Percentiles rank a stretch among this genome's conserved stretches.
phyloP scores from a whole-genome alignment of 352 stramenopile species.

The Phytopythium boreale region DNA sequence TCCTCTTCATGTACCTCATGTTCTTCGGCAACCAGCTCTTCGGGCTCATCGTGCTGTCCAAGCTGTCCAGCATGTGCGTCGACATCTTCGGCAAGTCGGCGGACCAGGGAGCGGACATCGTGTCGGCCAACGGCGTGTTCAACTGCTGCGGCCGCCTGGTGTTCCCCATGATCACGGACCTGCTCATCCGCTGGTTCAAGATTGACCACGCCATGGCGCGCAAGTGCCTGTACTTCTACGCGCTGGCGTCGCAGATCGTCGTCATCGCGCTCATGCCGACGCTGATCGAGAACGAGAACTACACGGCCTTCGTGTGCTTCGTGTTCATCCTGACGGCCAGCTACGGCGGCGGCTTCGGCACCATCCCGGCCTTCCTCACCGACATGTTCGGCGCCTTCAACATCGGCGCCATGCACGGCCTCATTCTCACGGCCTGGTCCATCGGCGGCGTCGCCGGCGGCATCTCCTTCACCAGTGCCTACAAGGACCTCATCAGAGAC shows the following conservation, averaged over 20 bases:
- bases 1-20: constrained; percentile 70
- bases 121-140: constrained; percentile 51
- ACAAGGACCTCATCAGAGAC: constrained; percentile 27
- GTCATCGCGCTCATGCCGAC: constrained; percentile 63
- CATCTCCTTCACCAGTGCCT: constrained; percentile 68
- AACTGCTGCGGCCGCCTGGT: constrained; percentile 46
- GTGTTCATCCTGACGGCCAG: constrained; percentile 67
- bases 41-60: constrained; percentile 60
- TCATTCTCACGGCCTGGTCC: constrained; percentile 75
- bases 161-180: constrained; percentile 39
- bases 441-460: constrained; percentile 69
- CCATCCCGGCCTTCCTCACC: constrained; percentile 68
- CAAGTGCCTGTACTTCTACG: constrained; percentile 59
- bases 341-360: constrained; percentile 73
- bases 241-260: constrained; percentile 50
- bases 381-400: constrained; percentile 86
- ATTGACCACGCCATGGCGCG: constrained; percentile 41
- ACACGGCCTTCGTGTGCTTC: constrained; percentile 48
- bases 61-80: constrained; percentile 51
- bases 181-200: constrained; percentile 37
- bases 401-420: constrained; percentile 74
- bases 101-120: constrained; percentile 29
- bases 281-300: constrained; percentile 53
- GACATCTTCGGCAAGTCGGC: constrained; percentile 42
- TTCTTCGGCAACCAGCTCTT: constrained; percentile 68